Percentiles rank a stretch among this genome's conserved stretches.
Evolutionary conservation across 176 grass and related monocot genomes (phyloP).

Genomic region (Melocanna baccifera): DNA sequence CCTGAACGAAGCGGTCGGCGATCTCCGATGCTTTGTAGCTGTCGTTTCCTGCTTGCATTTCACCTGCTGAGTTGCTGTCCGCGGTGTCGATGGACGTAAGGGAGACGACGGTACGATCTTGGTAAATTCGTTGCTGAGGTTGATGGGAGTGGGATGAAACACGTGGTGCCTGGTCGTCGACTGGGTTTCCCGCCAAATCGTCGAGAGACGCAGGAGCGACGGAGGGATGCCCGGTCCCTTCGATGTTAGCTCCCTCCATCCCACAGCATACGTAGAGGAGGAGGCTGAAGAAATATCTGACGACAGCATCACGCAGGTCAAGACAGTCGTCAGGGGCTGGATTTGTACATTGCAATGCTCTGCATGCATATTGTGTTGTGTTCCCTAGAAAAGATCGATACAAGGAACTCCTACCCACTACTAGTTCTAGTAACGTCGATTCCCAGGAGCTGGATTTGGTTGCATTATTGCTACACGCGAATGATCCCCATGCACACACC

Average conservation of each 20-base stretch:
- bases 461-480: no score
- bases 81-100: not conserved
- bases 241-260: conserved; percentile 36
- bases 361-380: no score
- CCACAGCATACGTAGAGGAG: conserved; percentile 47
- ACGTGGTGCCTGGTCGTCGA: no score
- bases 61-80: not conserved
- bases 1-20: conserved; percentile 16
- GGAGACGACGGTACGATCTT: not conserved
- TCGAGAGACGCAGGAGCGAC: not conserved
- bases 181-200: not conserved
- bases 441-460: no score
- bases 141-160: not conserved
- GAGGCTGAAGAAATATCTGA: conserved; percentile 10
- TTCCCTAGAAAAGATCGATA: no score
- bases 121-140: not conserved
- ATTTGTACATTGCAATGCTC: no score
- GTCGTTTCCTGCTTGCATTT: not conserved
- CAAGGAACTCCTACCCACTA: no score
- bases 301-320: not conserved
- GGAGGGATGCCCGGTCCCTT: not conserved
- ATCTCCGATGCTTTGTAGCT: not conserved
- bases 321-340: no score
- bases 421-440: no score
- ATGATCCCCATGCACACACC: no score